Conservation (phyloP, 345 rosid species). For the Gossypium australe region DNA sequence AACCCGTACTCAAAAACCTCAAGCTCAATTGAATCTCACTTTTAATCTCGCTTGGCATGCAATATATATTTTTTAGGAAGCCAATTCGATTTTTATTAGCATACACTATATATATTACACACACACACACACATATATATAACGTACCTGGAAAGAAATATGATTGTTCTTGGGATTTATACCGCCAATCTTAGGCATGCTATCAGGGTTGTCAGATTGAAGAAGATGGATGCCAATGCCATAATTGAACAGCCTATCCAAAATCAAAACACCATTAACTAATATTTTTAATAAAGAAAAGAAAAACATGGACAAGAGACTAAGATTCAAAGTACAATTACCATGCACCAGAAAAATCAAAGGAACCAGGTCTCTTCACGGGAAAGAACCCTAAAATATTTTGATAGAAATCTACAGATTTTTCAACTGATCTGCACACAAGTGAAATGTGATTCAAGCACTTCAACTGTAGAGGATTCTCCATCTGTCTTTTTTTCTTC, state of each 20-base stretch:
- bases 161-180: conserved; percentile 70
- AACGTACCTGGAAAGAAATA: conserved; percentile 69
- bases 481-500: conserved; percentile 18
- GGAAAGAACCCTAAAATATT: conserved; percentile 68
- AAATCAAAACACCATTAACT: background rate
- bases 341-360: conserved; percentile 81
- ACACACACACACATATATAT: background rate
- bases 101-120: no score
- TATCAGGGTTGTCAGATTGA: conserved; percentile 48
- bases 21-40: no score
- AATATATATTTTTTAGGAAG: background rate
- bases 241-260: conserved; percentile 55
- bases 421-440: conserved; percentile 54
- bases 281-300: background rate
- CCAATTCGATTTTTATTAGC: no score
- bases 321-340: conserved; percentile 7
- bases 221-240: conserved; percentile 72
- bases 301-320: background rate
- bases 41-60: background rate
- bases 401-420: conserved; percentile 59
- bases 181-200: conserved; percentile 34
- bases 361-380: conserved; percentile 57
- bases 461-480: conserved; percentile 58
- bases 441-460: conserved; percentile 72
- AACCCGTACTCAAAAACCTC: no score